Conservation (phyloP, 495 filamentous ascomycete species). For the Oidiodendron maius region DNA sequence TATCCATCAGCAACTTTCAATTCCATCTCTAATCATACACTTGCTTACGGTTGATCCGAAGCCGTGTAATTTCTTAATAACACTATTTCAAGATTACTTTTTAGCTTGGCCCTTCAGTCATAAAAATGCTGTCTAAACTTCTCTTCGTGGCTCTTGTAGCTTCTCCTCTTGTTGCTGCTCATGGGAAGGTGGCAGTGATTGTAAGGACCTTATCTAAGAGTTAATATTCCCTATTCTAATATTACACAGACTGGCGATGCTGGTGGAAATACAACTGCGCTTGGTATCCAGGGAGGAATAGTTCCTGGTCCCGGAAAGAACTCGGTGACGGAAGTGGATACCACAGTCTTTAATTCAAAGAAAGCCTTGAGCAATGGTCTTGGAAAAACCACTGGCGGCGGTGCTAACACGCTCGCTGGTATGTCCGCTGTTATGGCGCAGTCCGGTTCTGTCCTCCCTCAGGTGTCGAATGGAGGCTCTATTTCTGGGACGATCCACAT, state of each 20-base stretch:
- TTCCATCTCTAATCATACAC: slow-evolving; percentile 15
- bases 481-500: slow-evolving; percentile 31
- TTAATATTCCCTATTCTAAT: neutral
- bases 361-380: slow-evolving; percentile 15
- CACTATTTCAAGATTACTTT: too few relatives aligned
- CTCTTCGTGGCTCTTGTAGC: slow-evolving; percentile 21
- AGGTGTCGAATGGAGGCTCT: slow-evolving; percentile 28
- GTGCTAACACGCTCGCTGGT: slow-evolving; percentile 18
- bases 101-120: too few relatives aligned
- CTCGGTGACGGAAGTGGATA: slow-evolving; percentile 21
- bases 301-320: slow-evolving; percentile 22
- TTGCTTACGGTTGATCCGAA: slow-evolving; percentile 24
- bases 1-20: too few relatives aligned
- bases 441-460: slow-evolving; percentile 29
- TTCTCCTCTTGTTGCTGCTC: slow-evolving; percentile 22
- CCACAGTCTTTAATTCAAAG: slow-evolving; percentile 22
- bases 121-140: slow-evolving; percentile 20
- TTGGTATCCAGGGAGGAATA: slow-evolving; percentile 22
- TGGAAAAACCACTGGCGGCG: slow-evolving; percentile 20
- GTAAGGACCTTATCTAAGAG: too few relatives aligned
- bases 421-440: slow-evolving; percentile 27
- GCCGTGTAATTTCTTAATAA: slow-evolving; percentile 19
- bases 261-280: slow-evolving; percentile 23
- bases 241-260: slow-evolving; percentile 21
- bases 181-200: slow-evolving; percentile 24